Evolutionary conservation across 805 yeast species (phyloP).

Genomic region (Sugiyamaella americana): DNA sequence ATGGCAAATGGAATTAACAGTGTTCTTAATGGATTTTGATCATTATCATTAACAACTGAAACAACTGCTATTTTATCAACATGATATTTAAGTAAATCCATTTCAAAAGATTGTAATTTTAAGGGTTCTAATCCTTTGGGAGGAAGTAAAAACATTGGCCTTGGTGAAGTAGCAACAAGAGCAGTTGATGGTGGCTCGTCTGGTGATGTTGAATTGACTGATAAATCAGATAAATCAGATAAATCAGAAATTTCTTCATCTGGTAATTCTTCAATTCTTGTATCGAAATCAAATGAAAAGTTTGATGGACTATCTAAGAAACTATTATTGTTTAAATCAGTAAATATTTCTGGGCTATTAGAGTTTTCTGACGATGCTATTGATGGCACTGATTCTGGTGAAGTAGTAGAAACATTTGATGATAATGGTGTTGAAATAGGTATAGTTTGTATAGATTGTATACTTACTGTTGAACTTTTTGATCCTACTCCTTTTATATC

Average conservation of each 20-base stretch:
- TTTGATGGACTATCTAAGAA: neutral
- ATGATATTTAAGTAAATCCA: conserved; percentile 5
- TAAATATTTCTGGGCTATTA: neutral
- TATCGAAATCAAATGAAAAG: neutral
- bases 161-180: neutral
- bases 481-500: too few relatives aligned
- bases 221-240: too few relatives aligned
- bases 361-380: too few relatives aligned
- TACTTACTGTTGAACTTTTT: neutral
- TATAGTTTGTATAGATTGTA: too few relatives aligned
- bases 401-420: too few relatives aligned
- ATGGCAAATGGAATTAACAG: conserved; percentile 5
- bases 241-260: neutral
- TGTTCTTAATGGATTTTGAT: conserved; percentile 3
- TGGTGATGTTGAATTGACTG: too few relatives aligned
- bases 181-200: too few relatives aligned
- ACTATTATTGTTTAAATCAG: too few relatives aligned
- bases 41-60: conserved; percentile 2
- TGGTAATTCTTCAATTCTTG: neutral
- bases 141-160: neutral
- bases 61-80: conserved; percentile 4
- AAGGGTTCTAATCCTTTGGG: neutral
- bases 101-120: conserved; percentile 1
- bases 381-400: too few relatives aligned
- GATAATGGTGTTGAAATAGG: too few relatives aligned